These are phyloP conservation scores for Heterobasidion occidentale DNA, from an alignment of 1,284 basidiomycete species.

Conservation along the genomic window DNA sequence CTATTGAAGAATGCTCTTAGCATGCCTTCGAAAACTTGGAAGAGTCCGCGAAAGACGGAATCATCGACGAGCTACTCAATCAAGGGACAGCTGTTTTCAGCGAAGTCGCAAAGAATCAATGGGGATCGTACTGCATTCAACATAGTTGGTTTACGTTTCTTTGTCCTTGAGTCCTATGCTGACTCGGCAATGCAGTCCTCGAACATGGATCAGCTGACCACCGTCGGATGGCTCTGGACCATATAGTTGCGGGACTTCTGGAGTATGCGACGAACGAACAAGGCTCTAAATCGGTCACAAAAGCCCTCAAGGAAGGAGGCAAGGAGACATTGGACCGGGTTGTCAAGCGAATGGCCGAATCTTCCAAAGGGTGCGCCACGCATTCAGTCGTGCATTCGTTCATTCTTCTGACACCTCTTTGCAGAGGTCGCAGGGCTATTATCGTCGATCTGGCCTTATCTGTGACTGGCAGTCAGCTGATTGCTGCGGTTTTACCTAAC, in stretches of 20 bases:
- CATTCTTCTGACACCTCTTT: neutral
- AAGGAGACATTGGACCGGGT: conserved; percentile 63
- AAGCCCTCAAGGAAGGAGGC: conserved; percentile 76
- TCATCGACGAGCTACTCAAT: conserved; percentile 70
- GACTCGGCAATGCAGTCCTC: conserved; percentile 40
- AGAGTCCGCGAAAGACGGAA: conserved; percentile 72
- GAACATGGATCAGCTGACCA: conserved; percentile 73
- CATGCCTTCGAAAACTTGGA: conserved; percentile 83
- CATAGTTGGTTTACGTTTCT: conserved; percentile 44
- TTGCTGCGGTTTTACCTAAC: conserved; percentile 68
- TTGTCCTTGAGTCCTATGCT: neutral
- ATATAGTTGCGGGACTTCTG: conserved; percentile 61
- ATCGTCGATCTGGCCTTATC: conserved; percentile 77
- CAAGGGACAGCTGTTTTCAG: conserved; percentile 58
- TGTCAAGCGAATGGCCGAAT: conserved; percentile 74
- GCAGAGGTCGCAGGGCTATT: conserved; percentile 68
- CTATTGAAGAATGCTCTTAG: conserved; percentile 26
- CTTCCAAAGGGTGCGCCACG: conserved; percentile 56
- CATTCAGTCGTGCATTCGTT: conserved; percentile 1
- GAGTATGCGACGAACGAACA: conserved; percentile 76
- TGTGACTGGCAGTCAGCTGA: conserved; percentile 75
- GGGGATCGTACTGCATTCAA: conserved; percentile 79
- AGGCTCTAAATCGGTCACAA: conserved; percentile 74
- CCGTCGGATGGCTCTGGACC: conserved; percentile 62
- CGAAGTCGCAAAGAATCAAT: conserved; percentile 77